phyloP scores from a whole-genome alignment of 225 moss, liverwort and hornwort genomes.

The Thuidium tamariscinum region DNA sequence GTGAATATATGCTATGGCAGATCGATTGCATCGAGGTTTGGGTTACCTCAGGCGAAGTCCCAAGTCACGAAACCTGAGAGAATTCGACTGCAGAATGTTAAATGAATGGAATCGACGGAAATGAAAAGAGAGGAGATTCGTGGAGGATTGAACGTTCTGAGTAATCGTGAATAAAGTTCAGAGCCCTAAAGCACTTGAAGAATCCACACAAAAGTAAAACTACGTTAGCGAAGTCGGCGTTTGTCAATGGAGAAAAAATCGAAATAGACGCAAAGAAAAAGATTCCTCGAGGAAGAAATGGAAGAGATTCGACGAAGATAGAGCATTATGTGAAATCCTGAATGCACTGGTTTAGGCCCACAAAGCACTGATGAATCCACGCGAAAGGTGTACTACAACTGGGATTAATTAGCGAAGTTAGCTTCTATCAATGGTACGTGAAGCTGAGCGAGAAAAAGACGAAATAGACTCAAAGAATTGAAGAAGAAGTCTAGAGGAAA shows the following conservation, averaged over 20 bases:
- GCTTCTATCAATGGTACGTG: not conserved
- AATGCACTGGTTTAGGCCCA: not conserved
- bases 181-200: not conserved
- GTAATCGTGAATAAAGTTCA: not conserved
- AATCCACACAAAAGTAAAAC: not conserved
- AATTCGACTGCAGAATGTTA: not conserved
- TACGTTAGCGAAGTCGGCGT: not conserved
- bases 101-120: not conserved
- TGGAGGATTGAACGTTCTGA: not conserved
- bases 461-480: not conserved
- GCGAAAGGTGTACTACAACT: no score
- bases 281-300: not conserved
- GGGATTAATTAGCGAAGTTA: not conserved
- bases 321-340: not conserved
- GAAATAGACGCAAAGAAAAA: not conserved
- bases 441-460: not conserved
- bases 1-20: not conserved
- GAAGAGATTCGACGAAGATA: not conserved
- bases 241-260: not conserved
- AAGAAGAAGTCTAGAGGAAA: not conserved
- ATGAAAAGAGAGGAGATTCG: not conserved
- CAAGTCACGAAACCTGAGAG: not conserved
- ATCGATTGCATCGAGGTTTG: not conserved
- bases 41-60: not conserved
- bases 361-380: not conserved